phyloP scores from a whole-genome alignment of 345 rosid species.

The Luvunga scandens region DNA sequence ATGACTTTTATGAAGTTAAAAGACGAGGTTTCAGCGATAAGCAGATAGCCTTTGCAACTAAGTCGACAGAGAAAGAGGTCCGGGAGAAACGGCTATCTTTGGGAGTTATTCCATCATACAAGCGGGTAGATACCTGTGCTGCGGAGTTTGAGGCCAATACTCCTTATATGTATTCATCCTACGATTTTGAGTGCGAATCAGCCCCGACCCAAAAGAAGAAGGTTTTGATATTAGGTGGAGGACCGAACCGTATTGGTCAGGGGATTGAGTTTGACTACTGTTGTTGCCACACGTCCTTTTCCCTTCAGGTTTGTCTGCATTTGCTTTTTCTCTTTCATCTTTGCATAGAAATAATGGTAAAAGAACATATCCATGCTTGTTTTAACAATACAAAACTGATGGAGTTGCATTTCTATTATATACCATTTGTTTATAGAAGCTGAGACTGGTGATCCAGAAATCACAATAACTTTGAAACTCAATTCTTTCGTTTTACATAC shows the following conservation, averaged over 20 bases:
- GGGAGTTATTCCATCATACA: conserved; percentile 81
- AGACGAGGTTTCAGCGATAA: conserved; percentile 88
- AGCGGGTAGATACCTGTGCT: conserved; percentile 97
- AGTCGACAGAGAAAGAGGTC: conserved; percentile 82
- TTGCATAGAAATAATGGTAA: not conserved
- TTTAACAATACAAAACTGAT: not conserved
- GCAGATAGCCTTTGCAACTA: conserved; percentile 91
- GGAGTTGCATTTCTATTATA: not conserved
- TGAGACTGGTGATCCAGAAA: not conserved
- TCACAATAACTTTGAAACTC: not conserved
- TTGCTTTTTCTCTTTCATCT: not conserved
- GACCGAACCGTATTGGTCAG: conserved; percentile 97
- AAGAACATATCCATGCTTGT: not conserved
- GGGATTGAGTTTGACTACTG: conserved; percentile 99
- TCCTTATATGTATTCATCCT: conserved; percentile 95
- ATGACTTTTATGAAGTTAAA: conserved; percentile 77
- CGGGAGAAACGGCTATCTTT: conserved; percentile 57
- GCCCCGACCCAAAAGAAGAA: conserved; percentile 73
- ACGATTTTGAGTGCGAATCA: conserved; percentile 93
- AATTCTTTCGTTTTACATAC: conserved; percentile 6
- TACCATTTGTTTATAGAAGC: not conserved
- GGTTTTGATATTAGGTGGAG: conserved; percentile 96
- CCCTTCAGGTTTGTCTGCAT: conserved; percentile 72
- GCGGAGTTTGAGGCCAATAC: conserved; percentile 98
- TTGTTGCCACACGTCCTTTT: conserved; percentile 94